Evolutionary conservation across 1,139 yeast species (phyloP), one percentile per base, ranked within the genome.

Genomic region (Saccharomyces hybrid): DNA sequence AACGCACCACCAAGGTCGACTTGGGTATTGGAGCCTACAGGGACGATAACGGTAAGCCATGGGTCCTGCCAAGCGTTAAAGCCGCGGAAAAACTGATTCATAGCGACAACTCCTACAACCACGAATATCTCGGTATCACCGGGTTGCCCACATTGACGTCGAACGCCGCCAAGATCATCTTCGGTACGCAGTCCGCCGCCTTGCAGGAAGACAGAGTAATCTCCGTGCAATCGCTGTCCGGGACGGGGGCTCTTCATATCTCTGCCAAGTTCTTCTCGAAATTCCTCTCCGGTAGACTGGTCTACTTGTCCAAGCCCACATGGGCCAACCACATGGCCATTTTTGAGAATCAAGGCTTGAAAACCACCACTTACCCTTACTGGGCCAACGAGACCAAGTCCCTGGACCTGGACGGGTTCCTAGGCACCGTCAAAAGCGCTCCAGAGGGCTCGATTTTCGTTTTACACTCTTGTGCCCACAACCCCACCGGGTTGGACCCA

Each of bases 401-500:
- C 4, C 77, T 88, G 63, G 84, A 86, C 68, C 71, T 86, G 60
- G 74, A 78, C 11, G 97, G 96, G 0, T 84, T 84, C 65, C 68
- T 91, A 41, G 70, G 69, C 32, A 79, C 93, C 58, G 84, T 93
- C 61, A 76, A 80, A 55, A 57, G 71, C 31, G 97, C 97, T 28
- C 91, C 93, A 52, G 69, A 72, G 20, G 95, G 95, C 42, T 85
- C 96, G 9, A 80, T 88, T 49, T 86, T 93, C 64, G 78, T 91
- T 58, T 77, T 93, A 59, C 99, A 93, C 71, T 93, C 97, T 23
- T 90, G 98, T 72, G 97, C 98, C 58, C 99, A 93, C 75, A 93
- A 93, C 75, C 99, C 99, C 59, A 93, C 99, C 34, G 99, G 98
- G 61, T 84, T 91, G 71, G 99, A 93, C 74, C 96, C 96, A 63